A percentile compares a stretch with the other conserved stretches of the same genome.
Conservation (phyloP, 768 basidiomycete genomes). For the Pisolithus microcarpus region DNA sequence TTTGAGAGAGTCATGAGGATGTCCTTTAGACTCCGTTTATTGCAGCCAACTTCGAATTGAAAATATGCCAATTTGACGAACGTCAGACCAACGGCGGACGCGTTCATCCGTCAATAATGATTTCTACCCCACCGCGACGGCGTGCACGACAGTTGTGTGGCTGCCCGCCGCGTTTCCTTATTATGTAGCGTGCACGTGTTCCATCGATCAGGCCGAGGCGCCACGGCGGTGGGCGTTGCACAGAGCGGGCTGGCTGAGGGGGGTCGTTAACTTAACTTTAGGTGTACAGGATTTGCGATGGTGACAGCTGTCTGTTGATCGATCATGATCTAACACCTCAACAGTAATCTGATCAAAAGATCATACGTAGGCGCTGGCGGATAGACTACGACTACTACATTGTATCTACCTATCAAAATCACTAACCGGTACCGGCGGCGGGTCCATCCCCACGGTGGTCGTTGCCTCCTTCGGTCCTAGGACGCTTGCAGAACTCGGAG, state of each 20-base stretch:
- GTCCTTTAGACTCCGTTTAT: constrained; percentile 10
- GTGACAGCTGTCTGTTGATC: constrained; percentile 22
- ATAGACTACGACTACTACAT: constrained; percentile 5
- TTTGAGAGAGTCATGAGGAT: not conserved
- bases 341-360: constrained; percentile 13
- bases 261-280: constrained; percentile 6
- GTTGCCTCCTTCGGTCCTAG: not conserved
- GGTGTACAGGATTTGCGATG: constrained; percentile 11
- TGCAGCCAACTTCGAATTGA: constrained; percentile 23
- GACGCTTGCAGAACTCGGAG: constrained; percentile 2
- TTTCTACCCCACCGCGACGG: too few species aligned
- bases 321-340: constrained; percentile 26
- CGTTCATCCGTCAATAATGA: not conserved
- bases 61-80: constrained; percentile 20
- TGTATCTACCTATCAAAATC: not conserved
- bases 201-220: too few species aligned
- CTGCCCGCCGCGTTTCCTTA: too few species aligned
- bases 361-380: constrained; percentile 1
- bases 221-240: too few species aligned
- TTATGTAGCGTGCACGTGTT: too few species aligned
- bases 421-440: not conserved
- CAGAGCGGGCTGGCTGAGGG: constrained; percentile 1
- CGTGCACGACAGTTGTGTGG: too few species aligned
- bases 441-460: not conserved
- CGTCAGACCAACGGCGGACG: not conserved